A percentile compares a stretch with the other conserved stretches of the same genome.
Evolutionary conservation across 1,284 basidiomycete species (phyloP).

Genomic region (Fomitopsis pinicola): DNA sequence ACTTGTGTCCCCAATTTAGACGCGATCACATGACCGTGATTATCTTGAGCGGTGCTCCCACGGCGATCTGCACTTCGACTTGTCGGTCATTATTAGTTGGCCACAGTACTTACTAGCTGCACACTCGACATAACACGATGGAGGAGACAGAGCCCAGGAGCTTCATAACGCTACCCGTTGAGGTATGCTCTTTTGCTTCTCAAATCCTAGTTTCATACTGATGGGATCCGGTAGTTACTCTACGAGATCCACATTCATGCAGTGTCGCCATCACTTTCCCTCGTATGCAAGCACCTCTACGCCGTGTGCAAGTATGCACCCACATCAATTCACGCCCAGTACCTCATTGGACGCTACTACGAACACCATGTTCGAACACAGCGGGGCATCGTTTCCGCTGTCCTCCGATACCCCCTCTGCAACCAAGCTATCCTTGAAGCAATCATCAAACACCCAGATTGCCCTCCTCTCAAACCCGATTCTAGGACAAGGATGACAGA

Average conservation of each 20-base stretch:
- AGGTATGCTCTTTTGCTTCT: conserved; percentile 4
- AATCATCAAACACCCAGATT: conserved; percentile 32
- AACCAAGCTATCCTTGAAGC: conserved; percentile 48
- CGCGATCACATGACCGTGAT: not conserved
- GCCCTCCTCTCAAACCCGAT: conserved; percentile 6
- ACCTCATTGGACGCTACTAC: conserved; percentile 41
- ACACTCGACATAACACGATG: not conserved
- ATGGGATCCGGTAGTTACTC: conserved; percentile 46
- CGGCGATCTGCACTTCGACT: not conserved
- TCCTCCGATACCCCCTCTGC: conserved; percentile 66
- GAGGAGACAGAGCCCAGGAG: not conserved
- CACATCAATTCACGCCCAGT: conserved; percentile 52
- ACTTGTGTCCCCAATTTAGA: not conserved
- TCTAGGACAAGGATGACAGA: conserved; percentile 26
- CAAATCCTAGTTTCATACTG: not conserved
- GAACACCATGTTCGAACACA: conserved; percentile 7
- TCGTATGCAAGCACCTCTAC: conserved; percentile 47
- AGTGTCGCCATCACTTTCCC: conserved; percentile 55
- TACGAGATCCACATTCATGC: conserved; percentile 71
- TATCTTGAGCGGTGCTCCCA: not conserved
- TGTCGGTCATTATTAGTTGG: not conserved
- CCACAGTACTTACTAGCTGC: not conserved
- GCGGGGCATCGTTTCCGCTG: conserved; percentile 38
- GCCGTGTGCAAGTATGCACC: conserved; percentile 49
- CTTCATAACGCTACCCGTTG: conserved; percentile 10